phyloP scores from a whole-genome alignment of 2,329 filamentous ascomycete species.

The Xylaria multiplex region DNA sequence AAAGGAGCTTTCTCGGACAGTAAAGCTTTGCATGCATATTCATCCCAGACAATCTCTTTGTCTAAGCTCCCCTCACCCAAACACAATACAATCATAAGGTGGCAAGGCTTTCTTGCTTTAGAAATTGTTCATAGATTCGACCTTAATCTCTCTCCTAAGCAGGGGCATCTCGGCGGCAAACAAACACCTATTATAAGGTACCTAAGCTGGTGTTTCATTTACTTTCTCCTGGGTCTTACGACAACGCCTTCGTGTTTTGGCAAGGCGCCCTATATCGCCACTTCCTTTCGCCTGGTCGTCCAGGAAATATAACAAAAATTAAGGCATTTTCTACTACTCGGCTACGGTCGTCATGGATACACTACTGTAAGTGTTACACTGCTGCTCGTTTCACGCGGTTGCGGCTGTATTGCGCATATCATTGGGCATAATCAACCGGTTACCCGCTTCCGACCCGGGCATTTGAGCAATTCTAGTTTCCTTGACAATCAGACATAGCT shows the following conservation, averaged over 20 bases:
- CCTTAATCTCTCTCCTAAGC: conserved; percentile 5
- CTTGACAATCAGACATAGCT: conserved; percentile 4
- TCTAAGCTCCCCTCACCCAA: conserved; percentile 2
- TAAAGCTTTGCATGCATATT: conserved; percentile 1
- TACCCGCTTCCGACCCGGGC: conserved; percentile 2
- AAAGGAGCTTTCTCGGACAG: not conserved
- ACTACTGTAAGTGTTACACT: conserved; percentile 62
- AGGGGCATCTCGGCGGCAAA: not conserved
- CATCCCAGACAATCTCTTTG: conserved; percentile 14
- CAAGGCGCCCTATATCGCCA: conserved; percentile 12
- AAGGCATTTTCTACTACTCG: not conserved
- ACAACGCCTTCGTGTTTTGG: conserved; percentile 9
- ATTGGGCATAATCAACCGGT: conserved; percentile 19
- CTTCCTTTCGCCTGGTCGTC: conserved; percentile 1
- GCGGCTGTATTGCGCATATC: conserved; percentile 22
- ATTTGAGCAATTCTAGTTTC: not conserved
- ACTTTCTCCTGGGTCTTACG: conserved; percentile 1
- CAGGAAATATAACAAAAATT: conserved; percentile 11
- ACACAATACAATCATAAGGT: conserved; percentile 7
- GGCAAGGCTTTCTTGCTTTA: conserved; percentile 4
- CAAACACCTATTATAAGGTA: conserved; percentile 5
- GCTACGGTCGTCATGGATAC: conserved; percentile 63
- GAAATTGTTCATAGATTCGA: conserved; percentile 2
- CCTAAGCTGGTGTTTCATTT: not conserved
- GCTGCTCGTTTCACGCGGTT: conserved; percentile 33